Base-by-base conservation (phyloP, 345 rosid genomes). In the Capsella bursapastoris region DNA sequence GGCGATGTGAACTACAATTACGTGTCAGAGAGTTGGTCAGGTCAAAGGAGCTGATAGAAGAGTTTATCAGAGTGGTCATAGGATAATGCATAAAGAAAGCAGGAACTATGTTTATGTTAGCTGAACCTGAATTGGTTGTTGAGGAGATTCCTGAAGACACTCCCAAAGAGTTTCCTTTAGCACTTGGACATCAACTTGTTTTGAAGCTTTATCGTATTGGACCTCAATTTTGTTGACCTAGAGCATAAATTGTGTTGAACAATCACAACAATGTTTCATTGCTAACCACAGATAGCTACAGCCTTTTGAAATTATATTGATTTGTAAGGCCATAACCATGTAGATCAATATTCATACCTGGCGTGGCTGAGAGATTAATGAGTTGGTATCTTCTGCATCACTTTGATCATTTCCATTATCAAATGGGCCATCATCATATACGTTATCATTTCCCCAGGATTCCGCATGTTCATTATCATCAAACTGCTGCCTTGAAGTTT, bases 91-190 rank as follows among this genome's bases (percentile, higher is more conserved):
- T 31, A 43, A 55, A 44, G 55, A 55, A 48, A 65, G 25, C 51
- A 57, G 27, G 52, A 48, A 31, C 10, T 13, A 13, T 27, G 15
- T 32, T 41, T 71, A 61, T 72, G 14, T 64, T 56, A 64, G 52
- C 58, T 37, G 41, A 74, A 88, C 91, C 90, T 85, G 81, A 68
- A 41, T 41, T 73, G 87, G 74, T 15, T 52, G 31, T 81, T 81
- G 79, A 14, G 89, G 83, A 57, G 90, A 79, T 58, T 68, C 84
- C 56, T 83, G 87, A 27, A 92, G 81, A 40, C 83, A 90, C 47
- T 78, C 88, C 99, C 97, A 92, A 32, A 95, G 86, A 55, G 92
- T 88, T 83, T 85, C 92, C 80, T 94, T 94, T 56, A 94, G 84
- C 43, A 72, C 73, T 82, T 91, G 97, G 67, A 91, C 97, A 68